Percentiles rank a stretch among this genome's conserved stretches.
Evolutionary conservation across 225 moss, liverwort and hornwort genomes (phyloP).

Genomic region (Ulota crispa): DNA sequence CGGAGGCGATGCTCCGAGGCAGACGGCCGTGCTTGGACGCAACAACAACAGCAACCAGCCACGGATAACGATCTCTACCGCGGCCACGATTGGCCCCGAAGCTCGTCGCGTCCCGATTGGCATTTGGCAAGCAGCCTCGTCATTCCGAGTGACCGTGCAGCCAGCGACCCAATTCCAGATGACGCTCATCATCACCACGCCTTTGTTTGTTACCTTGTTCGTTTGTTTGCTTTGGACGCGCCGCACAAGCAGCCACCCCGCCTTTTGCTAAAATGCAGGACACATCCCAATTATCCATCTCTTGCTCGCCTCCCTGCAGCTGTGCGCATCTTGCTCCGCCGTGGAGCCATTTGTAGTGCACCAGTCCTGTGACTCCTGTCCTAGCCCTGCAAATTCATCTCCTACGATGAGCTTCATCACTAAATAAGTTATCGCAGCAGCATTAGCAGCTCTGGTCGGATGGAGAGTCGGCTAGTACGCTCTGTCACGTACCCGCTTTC

Average conservation of each 20-base stretch:
- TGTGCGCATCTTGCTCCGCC: background rate
- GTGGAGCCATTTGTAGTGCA: background rate
- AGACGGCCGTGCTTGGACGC: too few relatives aligned
- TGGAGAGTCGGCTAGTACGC: background rate
- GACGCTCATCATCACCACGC: background rate
- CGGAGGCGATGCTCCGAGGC: too few relatives aligned
- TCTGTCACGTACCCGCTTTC: background rate
- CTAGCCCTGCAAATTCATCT: too few relatives aligned
- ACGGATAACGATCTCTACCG: background rate
- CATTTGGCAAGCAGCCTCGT: background rate
- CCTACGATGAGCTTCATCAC: background rate
- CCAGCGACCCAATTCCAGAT: background rate
- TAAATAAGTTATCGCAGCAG: background rate
- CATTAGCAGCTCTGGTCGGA: background rate
- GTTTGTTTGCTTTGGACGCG: background rate
- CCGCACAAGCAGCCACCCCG: background rate
- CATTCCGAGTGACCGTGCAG: background rate
- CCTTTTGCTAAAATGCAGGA: slow-evolving; percentile 24
- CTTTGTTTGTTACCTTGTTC: background rate
- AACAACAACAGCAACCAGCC: background rate
- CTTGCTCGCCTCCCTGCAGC: background rate
- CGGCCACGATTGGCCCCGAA: background rate
- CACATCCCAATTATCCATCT: background rate
- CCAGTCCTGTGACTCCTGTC: background rate
- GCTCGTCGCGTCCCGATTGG: background rate